Evolutionary conservation across 495 filamentous ascomycete species (phyloP).

Genomic region (Aspergillus taichungensis): DNA sequence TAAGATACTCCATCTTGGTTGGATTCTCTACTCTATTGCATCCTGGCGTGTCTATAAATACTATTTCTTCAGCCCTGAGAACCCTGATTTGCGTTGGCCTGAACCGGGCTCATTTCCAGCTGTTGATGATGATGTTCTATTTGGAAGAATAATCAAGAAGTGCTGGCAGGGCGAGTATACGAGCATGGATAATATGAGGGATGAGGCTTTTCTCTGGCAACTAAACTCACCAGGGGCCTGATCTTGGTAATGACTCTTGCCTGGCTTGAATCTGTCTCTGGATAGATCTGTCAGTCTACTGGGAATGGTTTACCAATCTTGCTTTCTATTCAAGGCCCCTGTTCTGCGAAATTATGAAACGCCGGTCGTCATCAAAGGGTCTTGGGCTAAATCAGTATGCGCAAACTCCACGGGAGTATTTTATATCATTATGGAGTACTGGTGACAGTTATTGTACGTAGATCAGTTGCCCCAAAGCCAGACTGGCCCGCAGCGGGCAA

Average conservation of each 20-base stretch:
- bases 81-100: conserved; percentile 9
- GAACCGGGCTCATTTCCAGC: conserved; percentile 7
- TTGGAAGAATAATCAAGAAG: conserved; percentile 9
- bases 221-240: neutral
- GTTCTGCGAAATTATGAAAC: too few species aligned
- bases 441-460: too few species aligned
- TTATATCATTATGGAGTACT: too few species aligned
- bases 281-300: too few species aligned
- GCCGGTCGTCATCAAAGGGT: too few species aligned
- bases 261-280: too few species aligned
- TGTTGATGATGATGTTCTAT: conserved; percentile 12
- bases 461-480: too few species aligned
- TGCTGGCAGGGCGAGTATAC: conserved; percentile 11
- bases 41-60: conserved; percentile 12
- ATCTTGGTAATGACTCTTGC: neutral
- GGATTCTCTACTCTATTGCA: conserved; percentile 14
- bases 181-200: conserved; percentile 7
- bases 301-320: too few species aligned
- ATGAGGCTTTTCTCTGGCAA: conserved; percentile 2
- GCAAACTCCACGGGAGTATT: too few species aligned
- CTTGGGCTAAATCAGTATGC: too few species aligned
- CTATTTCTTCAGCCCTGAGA: conserved; percentile 12
- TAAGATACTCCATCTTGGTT: conserved; percentile 15
- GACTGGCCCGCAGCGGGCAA: too few species aligned
- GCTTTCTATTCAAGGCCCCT: too few species aligned